These are phyloP conservation scores for Zygoascus biomembranicola DNA, from an alignment of 805 yeast species.

Conservation along the genomic window DNA sequence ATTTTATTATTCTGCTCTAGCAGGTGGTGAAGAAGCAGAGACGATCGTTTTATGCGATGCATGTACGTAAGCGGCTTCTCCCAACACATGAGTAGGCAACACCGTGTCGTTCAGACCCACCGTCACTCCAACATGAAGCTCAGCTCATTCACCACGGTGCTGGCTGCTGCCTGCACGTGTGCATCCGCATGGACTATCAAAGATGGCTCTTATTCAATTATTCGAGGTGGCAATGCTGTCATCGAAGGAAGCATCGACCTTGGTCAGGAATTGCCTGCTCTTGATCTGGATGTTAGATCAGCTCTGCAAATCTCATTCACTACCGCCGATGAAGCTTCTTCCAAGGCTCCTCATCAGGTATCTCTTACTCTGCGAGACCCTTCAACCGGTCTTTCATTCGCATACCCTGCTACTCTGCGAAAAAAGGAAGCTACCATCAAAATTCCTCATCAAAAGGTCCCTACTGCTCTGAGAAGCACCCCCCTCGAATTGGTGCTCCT, in stretches of 20 bases:
- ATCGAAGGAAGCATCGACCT: neutral
- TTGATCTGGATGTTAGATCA: neutral
- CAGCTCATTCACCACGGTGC: neutral
- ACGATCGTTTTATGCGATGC: neutral
- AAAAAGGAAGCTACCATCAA: constrained; percentile 28
- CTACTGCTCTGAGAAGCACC: constrained; percentile 21
- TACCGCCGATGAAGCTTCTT: constrained; percentile 8
- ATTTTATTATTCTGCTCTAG: neutral
- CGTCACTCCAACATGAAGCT: neutral
- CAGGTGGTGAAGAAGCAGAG: neutral
- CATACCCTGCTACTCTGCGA: constrained; percentile 22
- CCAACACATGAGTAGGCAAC: neutral
- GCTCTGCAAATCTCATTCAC: constrained; percentile 12
- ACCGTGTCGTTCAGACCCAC: neutral
- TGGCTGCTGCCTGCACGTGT: neutral
- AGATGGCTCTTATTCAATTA: neutral
- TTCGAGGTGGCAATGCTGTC: neutral
- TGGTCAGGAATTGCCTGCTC: neutral
- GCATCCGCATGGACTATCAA: neutral
- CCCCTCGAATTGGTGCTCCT: constrained; percentile 20
- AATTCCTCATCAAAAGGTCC: constrained; percentile 25
- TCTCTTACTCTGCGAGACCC: constrained; percentile 19
- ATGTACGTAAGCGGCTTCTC: neutral
- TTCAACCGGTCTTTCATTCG: constrained; percentile 20
- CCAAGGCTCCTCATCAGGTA: constrained; percentile 23